Base-by-base conservation (phyloP, 805 yeast genomes). In the Candida silvatica region DNA sequence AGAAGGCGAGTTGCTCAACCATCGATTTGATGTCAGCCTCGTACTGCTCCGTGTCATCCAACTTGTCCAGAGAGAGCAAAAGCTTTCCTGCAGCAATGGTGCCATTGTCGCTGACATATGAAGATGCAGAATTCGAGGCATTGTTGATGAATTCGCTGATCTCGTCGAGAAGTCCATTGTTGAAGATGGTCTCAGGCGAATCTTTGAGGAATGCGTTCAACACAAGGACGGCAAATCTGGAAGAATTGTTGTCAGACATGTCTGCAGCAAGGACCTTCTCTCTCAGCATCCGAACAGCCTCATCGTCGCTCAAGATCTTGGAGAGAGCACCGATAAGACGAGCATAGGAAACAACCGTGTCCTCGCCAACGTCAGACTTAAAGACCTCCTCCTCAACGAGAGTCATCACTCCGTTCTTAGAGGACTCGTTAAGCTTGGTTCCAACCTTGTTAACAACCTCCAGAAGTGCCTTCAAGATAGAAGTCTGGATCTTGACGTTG, bases 401-500 rank as follows among this genome's bases (percentile, higher is more conserved):
- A 7, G 75, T 64, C 62, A 86, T 67, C 29, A 88, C 76, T 27
- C 76, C 64, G 12, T 64, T 59, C 54, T 84, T 81, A 5, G 94
- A 80, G 2, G 72, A 59, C 46, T 82, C 92, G 48, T 76, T 77
- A 69, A 90, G 67, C 51, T 80, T 80, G 27, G 64, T 57, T 29
- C 97, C 97, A 12, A 90, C 88, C 48, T 76, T 79, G 25, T 69
- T 59, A 20, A 86, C 83, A 36, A 90, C 92, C 52, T 84, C 95
- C 35, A 81, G 64, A 48, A 90, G 63, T 0, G 94, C 97, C 48
- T 76, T 76, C 48, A 87, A 66, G 81, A 88, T 83, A 0, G 97
- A 84, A 8, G 84, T 74, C 47, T 82, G 82, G 18, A 87, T 87
- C 36, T 86, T 90, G 30, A 61, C 60, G 40, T 74, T 77, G 27